These are phyloP conservation scores for Pilatotrama ljubarskyi DNA, from an alignment of 768 basidiomycete genomes.

Conservation along the genomic window DNA sequence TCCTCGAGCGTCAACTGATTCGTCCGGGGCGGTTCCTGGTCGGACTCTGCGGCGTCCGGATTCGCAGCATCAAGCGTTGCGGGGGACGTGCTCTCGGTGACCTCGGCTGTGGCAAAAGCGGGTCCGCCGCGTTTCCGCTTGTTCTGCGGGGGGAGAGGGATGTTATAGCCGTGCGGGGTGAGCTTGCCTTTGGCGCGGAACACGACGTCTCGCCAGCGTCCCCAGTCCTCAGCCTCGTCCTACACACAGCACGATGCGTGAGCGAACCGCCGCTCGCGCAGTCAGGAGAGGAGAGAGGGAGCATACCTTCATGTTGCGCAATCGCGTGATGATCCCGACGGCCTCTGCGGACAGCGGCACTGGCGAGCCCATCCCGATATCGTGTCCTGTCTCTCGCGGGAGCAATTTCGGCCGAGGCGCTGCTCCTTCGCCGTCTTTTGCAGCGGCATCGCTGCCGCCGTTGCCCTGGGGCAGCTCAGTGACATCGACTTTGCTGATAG, in stretches of 20 bases:
- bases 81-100: background rate
- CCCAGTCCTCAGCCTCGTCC: constrained; percentile 89
- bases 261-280: too few species aligned
- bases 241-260: constrained; percentile 30
- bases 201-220: constrained; percentile 83
- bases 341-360: constrained; percentile 77
- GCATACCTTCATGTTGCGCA: constrained; percentile 81
- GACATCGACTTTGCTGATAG: constrained; percentile 1
- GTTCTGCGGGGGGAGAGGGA: constrained; percentile 62
- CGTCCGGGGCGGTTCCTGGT: constrained; percentile 20
- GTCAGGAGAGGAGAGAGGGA: background rate
- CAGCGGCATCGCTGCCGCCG: background rate
- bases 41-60: background rate
- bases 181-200: constrained; percentile 74
- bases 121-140: constrained; percentile 60
- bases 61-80: background rate
- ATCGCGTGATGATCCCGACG: constrained; percentile 70
- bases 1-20: constrained; percentile 50
- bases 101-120: constrained; percentile 10
- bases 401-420: constrained; percentile 45
- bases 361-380: constrained; percentile 87
- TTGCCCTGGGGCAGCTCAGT: background rate
- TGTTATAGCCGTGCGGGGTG: constrained; percentile 39
- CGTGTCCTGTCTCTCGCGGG: constrained; percentile 83
- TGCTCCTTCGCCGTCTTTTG: background rate